Evolutionary conservation across 148 eudicot genomes (phyloP).

Genomic region (Linanthus parryae): DNA sequence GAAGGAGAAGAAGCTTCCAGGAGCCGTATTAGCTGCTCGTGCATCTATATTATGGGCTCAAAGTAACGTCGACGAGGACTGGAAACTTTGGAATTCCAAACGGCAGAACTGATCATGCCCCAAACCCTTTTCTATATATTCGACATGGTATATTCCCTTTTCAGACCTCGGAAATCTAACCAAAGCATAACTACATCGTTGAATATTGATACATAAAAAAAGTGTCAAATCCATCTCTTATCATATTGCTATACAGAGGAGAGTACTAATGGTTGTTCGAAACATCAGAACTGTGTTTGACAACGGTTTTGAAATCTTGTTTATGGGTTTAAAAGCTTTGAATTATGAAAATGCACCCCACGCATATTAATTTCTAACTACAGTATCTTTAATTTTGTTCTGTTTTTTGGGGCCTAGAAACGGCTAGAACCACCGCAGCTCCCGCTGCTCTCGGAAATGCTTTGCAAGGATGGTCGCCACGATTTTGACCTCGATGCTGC

Average conservation of each 20-base stretch:
- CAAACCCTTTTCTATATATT: background rate
- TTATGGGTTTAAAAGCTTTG: conserved; percentile 3
- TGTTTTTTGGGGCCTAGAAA: no score
- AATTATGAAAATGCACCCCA: background rate
- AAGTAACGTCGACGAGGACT: conserved; percentile 37
- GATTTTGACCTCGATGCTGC: conserved; percentile 46
- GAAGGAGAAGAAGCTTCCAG: conserved; percentile 48
- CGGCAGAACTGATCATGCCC: background rate
- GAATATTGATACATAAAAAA: background rate
- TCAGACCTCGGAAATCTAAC: background rate
- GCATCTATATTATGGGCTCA: conserved; percentile 48
- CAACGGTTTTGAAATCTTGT: background rate
- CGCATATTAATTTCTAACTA: no score
- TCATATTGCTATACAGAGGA: background rate
- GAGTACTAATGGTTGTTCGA: background rate
- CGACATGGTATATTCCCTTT: background rate
- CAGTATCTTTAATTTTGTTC: no score
- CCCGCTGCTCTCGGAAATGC: conserved; percentile 69
- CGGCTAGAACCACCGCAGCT: conserved; percentile 15
- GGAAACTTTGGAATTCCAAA: conserved; percentile 23
- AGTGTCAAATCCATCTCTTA: conserved; percentile 2
- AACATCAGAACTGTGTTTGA: background rate
- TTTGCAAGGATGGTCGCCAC: conserved; percentile 79
- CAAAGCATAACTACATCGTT: background rate
- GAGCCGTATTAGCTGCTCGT: conserved; percentile 49